phyloP scores from a whole-genome alignment of 371 early-diverging fungal genomes.

The Apophysomyces ossiformis region DNA sequence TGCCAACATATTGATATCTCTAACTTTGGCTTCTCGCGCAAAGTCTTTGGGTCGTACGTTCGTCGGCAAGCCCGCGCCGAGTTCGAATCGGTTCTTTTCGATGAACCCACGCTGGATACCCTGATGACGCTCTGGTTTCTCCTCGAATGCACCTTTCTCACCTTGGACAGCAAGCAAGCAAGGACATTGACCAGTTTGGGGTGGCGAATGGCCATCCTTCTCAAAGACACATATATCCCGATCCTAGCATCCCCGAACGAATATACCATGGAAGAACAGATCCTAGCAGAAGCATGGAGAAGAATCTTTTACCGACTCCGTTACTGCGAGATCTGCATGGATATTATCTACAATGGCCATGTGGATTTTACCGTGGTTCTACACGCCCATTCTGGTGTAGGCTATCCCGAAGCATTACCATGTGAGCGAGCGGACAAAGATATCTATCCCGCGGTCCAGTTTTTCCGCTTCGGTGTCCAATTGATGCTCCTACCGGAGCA shows the following conservation, averaged over 20 bases:
- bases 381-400: conserved; percentile 37
- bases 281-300: conserved; percentile 46
- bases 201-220: conserved; percentile 42
- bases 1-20: conserved; percentile 32
- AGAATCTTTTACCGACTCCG: conserved; percentile 42
- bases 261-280: conserved; percentile 2
- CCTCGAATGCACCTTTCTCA: conserved; percentile 29
- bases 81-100: conserved; percentile 37
- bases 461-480: conserved; percentile 2
- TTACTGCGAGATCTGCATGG: conserved; percentile 33
- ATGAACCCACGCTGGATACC: conserved; percentile 34
- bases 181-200: conserved; percentile 37
- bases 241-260: conserved; percentile 5
- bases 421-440: conserved; percentile 23
- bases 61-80: conserved; percentile 32
- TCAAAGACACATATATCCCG: conserved; percentile 29
- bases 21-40: conserved; percentile 22
- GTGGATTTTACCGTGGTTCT: conserved; percentile 29
- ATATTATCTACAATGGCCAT: conserved; percentile 32
- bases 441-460: conserved; percentile 11
- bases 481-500: neutral
- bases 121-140: conserved; percentile 30
- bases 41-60: conserved; percentile 27
- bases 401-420: conserved; percentile 33
- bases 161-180: conserved; percentile 34